Percentiles rank a stretch among this genome's conserved stretches.
phyloP scores from a whole-genome alignment of 2,329 filamentous ascomycete species.

The Colletotrichum euphorbiae region DNA sequence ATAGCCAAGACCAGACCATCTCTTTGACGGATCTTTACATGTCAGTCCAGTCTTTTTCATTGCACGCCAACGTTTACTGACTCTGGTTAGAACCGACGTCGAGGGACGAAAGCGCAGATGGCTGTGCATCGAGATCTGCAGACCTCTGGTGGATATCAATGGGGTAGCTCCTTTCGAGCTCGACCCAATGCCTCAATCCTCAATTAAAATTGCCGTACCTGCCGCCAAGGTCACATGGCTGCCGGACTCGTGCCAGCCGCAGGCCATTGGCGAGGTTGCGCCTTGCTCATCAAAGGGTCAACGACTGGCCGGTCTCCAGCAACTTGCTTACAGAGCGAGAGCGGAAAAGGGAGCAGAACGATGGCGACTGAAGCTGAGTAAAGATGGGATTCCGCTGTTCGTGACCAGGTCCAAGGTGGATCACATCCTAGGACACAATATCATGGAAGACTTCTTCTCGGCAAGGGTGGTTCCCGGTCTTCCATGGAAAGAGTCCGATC shows the following conservation, averaged over 20 bases:
- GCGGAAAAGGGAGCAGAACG: neutral
- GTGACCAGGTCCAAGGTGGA: constrained; percentile 15
- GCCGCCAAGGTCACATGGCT: constrained; percentile 16
- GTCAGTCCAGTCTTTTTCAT: constrained; percentile 4
- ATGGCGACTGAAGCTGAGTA: constrained; percentile 23
- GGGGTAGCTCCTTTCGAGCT: constrained; percentile 30
- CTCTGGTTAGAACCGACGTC: constrained; percentile 11
- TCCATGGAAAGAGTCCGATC: constrained; percentile 20
- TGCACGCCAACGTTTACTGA: neutral
- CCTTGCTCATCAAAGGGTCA: neutral
- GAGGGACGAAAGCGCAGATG: constrained; percentile 25
- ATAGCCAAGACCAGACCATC: constrained; percentile 2
- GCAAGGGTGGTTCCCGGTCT: constrained; percentile 15
- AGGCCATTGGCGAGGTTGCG: neutral
- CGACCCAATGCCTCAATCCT: constrained; percentile 25
- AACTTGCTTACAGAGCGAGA: neutral
- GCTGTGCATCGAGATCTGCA: constrained; percentile 28
- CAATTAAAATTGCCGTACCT: constrained; percentile 33
- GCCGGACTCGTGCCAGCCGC: neutral
- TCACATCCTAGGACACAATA: neutral
- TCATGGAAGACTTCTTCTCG: constrained; percentile 32
- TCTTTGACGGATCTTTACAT: constrained; percentile 33
- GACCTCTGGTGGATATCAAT: constrained; percentile 7
- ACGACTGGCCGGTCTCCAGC: neutral
- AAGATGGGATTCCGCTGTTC: constrained; percentile 32